Evolutionary conservation across 345 rosid genomes (phyloP).

Genomic region (Aquilaria yunnanensis): DNA sequence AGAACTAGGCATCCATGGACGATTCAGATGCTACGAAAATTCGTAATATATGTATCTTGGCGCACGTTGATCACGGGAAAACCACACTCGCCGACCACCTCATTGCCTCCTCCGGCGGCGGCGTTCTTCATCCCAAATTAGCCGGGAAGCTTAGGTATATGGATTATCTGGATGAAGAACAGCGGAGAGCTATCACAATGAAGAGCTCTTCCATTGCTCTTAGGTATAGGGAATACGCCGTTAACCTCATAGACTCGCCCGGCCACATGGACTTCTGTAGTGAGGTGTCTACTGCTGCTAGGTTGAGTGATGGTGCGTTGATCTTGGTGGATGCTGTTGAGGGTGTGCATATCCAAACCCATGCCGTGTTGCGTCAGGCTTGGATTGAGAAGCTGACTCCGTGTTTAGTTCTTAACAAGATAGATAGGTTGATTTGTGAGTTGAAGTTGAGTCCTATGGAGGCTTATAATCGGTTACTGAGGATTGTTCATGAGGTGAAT

Average conservation of each 20-base stretch:
- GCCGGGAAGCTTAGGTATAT: constrained; percentile 83
- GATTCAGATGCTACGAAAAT: constrained; percentile 42
- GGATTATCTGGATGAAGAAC: constrained; percentile 97
- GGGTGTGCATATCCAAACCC: constrained; percentile 92
- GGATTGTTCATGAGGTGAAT: constrained; percentile 94
- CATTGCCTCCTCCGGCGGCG: constrained; percentile 78
- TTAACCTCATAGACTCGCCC: constrained; percentile 87
- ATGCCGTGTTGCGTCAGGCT: constrained; percentile 80
- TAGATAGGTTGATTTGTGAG: constrained; percentile 87
- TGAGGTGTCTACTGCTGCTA: constrained; percentile 89
- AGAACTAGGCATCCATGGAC: constrained; percentile 20
- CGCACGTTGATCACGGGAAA: constrained; percentile 97
- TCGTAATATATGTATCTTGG: constrained; percentile 80
- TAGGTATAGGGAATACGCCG: constrained; percentile 38
- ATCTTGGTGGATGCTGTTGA: constrained; percentile 96
- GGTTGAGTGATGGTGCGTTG: constrained; percentile 87
- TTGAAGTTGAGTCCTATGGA: constrained; percentile 80
- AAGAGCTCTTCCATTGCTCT: constrained; percentile 90
- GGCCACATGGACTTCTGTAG: constrained; percentile 99
- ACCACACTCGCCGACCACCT: constrained; percentile 93
- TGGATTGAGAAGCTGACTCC: constrained; percentile 95
- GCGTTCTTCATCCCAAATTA: constrained; percentile 68
- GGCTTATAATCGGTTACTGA: constrained; percentile 64
- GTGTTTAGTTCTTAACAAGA: constrained; percentile 89
- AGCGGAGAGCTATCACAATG: constrained; percentile 95